phyloP scores from a whole-genome alignment of 2,329 filamentous ascomycete genomes.

The Laburnicola sp. region DNA sequence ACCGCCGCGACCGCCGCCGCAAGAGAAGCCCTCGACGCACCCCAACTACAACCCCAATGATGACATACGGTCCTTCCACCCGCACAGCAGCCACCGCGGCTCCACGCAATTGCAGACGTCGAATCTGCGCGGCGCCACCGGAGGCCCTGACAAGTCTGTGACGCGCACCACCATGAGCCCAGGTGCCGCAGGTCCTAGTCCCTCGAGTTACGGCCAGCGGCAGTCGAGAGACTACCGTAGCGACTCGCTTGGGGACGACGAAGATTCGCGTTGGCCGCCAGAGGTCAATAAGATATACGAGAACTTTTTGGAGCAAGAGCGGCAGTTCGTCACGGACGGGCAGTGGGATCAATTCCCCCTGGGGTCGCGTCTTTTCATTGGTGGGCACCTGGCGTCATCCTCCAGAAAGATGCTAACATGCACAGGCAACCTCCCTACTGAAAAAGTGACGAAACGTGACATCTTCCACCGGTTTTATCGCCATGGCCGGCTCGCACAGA shows the following conservation, averaged over 20 bases:
- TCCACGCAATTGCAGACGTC: constrained; percentile 36
- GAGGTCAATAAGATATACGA: constrained; percentile 71
- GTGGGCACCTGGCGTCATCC: constrained; percentile 52
- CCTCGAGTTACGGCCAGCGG: constrained; percentile 32
- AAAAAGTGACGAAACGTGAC: constrained; percentile 90
- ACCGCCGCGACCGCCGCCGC: constrained; percentile 53
- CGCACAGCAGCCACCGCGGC: constrained; percentile 46
- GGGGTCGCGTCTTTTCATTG: constrained; percentile 78
- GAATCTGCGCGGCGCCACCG: constrained; percentile 18
- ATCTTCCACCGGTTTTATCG: constrained; percentile 88
- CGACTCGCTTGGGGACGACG: constrained; percentile 43
- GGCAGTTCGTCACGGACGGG: constrained; percentile 73
- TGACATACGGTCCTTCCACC: constrained; percentile 56
- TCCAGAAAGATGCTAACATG: constrained; percentile 15
- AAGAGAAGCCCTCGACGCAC: constrained; percentile 53
- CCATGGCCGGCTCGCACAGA: constrained; percentile 86
- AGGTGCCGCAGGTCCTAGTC: constrained; percentile 20
- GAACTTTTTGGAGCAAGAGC: constrained; percentile 71
- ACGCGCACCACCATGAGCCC: constrained; percentile 30
- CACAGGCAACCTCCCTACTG: constrained; percentile 84
- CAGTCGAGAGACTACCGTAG: constrained; percentile 31
- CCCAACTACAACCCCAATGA: constrained; percentile 53
- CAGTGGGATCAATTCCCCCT: constrained; percentile 81
- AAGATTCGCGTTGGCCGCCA: constrained; percentile 56
- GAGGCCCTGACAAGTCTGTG: constrained; percentile 9